phyloP scores from a whole-genome alignment of 2,329 filamentous ascomycete genomes.

The Aspergillus sp. region DNA sequence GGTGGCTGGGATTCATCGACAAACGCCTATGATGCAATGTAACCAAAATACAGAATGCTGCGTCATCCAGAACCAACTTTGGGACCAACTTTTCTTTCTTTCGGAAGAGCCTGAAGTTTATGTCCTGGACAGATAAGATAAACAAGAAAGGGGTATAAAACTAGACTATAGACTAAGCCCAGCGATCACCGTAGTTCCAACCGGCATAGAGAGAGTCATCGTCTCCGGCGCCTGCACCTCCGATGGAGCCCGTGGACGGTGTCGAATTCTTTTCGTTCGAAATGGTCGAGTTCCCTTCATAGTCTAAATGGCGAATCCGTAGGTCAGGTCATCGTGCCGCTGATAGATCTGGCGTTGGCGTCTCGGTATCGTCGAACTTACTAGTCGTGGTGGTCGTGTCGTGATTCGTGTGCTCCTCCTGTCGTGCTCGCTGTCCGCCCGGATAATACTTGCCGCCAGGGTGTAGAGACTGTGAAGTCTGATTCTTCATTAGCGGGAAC shows the following conservation, averaged over 20 bases:
- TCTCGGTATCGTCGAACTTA: slow-evolving; percentile 22
- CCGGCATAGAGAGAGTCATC: slow-evolving; percentile 11
- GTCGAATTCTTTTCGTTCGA: background rate
- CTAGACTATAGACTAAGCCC: slow-evolving; percentile 15
- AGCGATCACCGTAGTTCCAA: slow-evolving; percentile 19
- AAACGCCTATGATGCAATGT: background rate
- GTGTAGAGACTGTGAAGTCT: slow-evolving; percentile 46
- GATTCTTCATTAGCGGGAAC: slow-evolving; percentile 35
- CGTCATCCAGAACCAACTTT: background rate
- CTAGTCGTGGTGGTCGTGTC: slow-evolving; percentile 12
- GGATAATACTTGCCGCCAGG: slow-evolving; percentile 49
- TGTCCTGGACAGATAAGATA: background rate
- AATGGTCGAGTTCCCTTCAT: background rate
- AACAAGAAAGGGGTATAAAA: slow-evolving; percentile 10
- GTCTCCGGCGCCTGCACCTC: slow-evolving; percentile 3
- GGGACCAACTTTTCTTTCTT: background rate
- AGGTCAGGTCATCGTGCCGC: slow-evolving; percentile 8
- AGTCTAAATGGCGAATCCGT: slow-evolving; percentile 6
- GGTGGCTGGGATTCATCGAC: background rate
- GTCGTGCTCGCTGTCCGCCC: slow-evolving; percentile 22
- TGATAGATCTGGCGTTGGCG: slow-evolving; percentile 11
- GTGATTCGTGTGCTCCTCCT: slow-evolving; percentile 8
- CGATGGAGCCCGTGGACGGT: background rate
- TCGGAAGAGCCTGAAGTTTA: background rate
- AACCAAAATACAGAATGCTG: background rate